phyloP scores from a whole-genome alignment of 345 rosid species.

The Hibiscus syriacus region DNA sequence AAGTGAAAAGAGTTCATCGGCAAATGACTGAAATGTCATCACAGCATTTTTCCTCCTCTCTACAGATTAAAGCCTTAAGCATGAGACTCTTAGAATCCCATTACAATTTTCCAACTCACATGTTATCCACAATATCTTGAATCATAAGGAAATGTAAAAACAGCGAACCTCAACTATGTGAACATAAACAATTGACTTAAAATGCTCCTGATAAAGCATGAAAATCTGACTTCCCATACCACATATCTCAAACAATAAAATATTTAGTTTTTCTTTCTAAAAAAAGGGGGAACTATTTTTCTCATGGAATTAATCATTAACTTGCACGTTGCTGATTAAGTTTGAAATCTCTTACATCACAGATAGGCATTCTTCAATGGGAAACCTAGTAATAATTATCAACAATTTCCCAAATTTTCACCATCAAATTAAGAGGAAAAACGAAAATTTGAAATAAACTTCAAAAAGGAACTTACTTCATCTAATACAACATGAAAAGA shows the following conservation, averaged over 20 bases:
- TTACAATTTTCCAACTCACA: background rate
- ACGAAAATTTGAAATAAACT: background rate
- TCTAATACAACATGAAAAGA: too few species aligned
- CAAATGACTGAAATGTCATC: background rate
- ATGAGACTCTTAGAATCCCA: background rate
- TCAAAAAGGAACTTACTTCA: background rate
- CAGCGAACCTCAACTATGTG: background rate
- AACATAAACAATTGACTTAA: background rate
- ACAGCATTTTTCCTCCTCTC: background rate
- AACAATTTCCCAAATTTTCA: background rate
- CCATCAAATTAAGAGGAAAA: constrained; percentile 7
- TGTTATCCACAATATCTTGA: background rate
- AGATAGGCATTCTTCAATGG: background rate
- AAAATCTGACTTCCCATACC: background rate
- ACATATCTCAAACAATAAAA: background rate
- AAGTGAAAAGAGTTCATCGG: background rate
- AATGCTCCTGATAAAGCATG: background rate
- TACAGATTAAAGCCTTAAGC: background rate
- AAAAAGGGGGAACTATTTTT: background rate
- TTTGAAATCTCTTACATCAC: background rate
- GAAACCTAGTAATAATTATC: background rate
- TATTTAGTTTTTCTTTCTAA: background rate
- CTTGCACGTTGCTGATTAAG: background rate
- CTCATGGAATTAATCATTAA: background rate
- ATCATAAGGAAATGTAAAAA: background rate